Conservation (phyloP, 495 filamentous ascomycete genomes). For the Melanomma pulvis-pyrius region DNA sequence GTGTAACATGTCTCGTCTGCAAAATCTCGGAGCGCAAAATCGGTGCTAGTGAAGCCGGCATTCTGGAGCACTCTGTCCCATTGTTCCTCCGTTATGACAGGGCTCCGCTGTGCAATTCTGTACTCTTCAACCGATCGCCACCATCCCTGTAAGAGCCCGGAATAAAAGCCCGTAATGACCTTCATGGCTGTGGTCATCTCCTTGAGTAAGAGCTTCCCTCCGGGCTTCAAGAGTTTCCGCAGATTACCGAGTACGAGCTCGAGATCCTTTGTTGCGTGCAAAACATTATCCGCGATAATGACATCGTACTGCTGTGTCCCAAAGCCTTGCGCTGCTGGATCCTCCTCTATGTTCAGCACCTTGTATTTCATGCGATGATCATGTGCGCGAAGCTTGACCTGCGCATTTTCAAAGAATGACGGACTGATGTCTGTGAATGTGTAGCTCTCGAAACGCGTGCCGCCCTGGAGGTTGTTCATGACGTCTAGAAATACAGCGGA, state of each 20-base stretch:
- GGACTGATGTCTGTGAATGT: conserved; percentile 6
- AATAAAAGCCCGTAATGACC: not conserved
- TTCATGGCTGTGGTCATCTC: not conserved
- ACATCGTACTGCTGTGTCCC: not conserved
- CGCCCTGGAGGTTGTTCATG: not conserved
- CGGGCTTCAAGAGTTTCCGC: not conserved
- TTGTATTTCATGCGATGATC: not conserved
- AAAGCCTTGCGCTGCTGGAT: not conserved
- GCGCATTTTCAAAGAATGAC: not conserved
- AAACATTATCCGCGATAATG: conserved; percentile 1
- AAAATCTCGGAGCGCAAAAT: not conserved
- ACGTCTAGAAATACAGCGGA: not conserved
- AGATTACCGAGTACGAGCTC: not conserved
- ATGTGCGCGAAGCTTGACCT: not conserved
- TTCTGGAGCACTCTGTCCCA: not conserved
- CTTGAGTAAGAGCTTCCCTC: not conserved
- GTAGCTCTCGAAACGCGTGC: not conserved
- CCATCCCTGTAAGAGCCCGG: conserved; percentile 1
- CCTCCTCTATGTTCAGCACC: not conserved
- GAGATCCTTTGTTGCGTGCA: not conserved
- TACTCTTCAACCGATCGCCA: not conserved
- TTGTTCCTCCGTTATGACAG: not conserved
- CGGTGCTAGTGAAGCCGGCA: not conserved
- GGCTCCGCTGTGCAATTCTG: not conserved
- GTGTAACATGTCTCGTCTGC: not conserved